These are phyloP conservation scores for Adansonia madagascariensis DNA, from an alignment of 441 rosid genomes.

Conservation along the genomic window DNA sequence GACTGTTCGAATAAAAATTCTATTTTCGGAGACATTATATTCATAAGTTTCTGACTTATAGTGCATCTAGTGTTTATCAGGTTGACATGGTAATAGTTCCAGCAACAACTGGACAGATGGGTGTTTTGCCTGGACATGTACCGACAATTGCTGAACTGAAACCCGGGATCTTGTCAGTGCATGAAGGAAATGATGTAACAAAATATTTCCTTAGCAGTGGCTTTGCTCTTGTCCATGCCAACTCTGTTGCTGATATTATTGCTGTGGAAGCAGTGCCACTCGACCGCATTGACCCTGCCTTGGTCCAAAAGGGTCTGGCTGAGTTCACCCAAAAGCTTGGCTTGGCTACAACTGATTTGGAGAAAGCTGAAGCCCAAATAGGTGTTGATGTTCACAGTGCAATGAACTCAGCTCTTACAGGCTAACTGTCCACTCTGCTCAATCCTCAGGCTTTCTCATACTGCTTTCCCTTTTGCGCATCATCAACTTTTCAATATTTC, in stretches of 20 bases:
- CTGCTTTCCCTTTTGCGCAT: conserved; percentile 20
- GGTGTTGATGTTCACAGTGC: conserved; percentile 83
- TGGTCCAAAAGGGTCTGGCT: conserved; percentile 82
- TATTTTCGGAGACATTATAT: not conserved
- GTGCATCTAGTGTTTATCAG: conserved; percentile 42
- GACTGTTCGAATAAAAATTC: not conserved
- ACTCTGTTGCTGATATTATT: conserved; percentile 80
- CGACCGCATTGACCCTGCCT: conserved; percentile 63
- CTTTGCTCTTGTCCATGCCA: conserved; percentile 77
- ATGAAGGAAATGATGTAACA: conserved; percentile 62
- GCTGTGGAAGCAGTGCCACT: conserved; percentile 79
- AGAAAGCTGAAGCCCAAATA: conserved; percentile 92
- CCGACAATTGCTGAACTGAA: conserved; percentile 84
- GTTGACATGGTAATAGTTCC: conserved; percentile 96
- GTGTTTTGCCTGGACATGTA: conserved; percentile 85
- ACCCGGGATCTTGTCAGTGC: conserved; percentile 79
- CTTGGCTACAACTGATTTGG: conserved; percentile 73
- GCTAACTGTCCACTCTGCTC: conserved; percentile 37
- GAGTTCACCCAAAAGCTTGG: conserved; percentile 77
- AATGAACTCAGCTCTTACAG: conserved; percentile 71
- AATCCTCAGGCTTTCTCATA: conserved; percentile 17
- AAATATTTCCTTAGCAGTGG: conserved; percentile 87
- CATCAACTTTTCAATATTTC: conserved; percentile 22
- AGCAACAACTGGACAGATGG: conserved; percentile 89
- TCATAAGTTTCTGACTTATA: not conserved